Percentiles rank a stretch among this genome's conserved stretches.
Conservation (phyloP, 2,329 filamentous ascomycete species). For the Talaromyces amestolkiae region DNA sequence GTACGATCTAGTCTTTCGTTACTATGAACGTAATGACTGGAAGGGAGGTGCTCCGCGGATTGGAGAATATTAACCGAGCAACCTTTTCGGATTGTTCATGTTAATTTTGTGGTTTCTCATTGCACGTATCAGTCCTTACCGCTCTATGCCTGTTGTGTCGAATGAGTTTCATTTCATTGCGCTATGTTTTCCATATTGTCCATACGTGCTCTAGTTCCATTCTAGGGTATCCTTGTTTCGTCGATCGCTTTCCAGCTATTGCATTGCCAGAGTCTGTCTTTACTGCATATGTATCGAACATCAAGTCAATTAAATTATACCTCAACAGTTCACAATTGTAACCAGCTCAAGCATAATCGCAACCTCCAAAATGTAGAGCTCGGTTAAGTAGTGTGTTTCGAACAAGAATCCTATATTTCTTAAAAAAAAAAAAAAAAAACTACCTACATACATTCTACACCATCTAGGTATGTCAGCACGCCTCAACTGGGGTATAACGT, state of each 20-base stretch:
- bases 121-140: slow-evolving; percentile 10
- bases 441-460: background rate
- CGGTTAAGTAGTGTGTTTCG: background rate
- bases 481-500: slow-evolving; percentile 24
- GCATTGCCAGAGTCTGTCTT: slow-evolving; percentile 19
- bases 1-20: slow-evolving; percentile 93
- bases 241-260: background rate
- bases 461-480: slow-evolving; percentile 5
- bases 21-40: slow-evolving; percentile 89
- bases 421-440: no score
- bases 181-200: slow-evolving; percentile 3
- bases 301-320: background rate
- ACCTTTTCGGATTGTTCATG: background rate
- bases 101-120: background rate
- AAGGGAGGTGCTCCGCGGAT: slow-evolving; percentile 62
- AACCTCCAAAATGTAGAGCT: background rate
- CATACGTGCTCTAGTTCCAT: background rate
- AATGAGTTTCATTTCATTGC: background rate
- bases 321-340: background rate
- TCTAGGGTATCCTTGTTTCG: background rate
- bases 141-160: slow-evolving; percentile 6
- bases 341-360: background rate
- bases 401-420: background rate
- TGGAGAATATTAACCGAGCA: slow-evolving; percentile 46
- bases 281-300: slow-evolving; percentile 16